These are phyloP conservation scores for Boletus insuetus DNA, from an alignment of 768 basidiomycete species.

Conservation along the genomic window DNA sequence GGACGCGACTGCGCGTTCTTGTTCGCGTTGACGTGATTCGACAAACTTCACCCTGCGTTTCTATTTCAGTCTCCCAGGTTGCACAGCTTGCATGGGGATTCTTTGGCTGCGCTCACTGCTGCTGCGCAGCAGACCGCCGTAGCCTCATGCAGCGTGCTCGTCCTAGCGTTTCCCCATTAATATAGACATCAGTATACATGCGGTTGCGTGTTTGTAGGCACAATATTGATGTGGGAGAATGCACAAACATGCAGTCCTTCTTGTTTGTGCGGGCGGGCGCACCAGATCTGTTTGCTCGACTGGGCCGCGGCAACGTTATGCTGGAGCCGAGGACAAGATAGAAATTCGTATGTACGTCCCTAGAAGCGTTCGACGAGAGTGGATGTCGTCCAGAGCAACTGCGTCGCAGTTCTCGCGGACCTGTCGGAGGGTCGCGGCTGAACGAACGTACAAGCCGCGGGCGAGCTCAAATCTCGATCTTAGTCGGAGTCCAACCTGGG, in stretches of 20 bases:
- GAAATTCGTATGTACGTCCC: not conserved
- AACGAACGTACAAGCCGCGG: not conserved
- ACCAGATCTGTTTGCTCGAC: not conserved
- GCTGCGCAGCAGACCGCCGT: too few species aligned
- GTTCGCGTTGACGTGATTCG: not conserved
- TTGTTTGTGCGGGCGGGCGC: not conserved
- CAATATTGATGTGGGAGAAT: too few species aligned
- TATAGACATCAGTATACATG: too few species aligned
- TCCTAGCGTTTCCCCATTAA: too few species aligned
- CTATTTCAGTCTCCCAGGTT: too few species aligned
- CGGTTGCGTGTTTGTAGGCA: too few species aligned
- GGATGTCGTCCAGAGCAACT: not conserved
- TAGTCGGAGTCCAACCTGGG: too few species aligned
- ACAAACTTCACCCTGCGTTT: not conserved
- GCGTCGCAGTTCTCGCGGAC: slow-evolving; percentile 2
- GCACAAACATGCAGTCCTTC: too few species aligned
- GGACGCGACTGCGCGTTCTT: not conserved
- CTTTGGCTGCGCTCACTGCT: not conserved
- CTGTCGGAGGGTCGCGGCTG: slow-evolving; percentile 8
- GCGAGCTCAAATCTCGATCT: not conserved
- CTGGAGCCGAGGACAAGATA: not conserved
- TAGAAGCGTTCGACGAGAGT: not conserved
- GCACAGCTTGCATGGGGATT: not conserved
- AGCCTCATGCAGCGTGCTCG: too few species aligned
- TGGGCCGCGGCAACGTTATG: not conserved